Percentiles rank a stretch among this genome's conserved stretches.
These are phyloP conservation scores for Raddia guianensis DNA, from an alignment of 176 grass and related monocot genomes.

Conservation along the genomic window DNA sequence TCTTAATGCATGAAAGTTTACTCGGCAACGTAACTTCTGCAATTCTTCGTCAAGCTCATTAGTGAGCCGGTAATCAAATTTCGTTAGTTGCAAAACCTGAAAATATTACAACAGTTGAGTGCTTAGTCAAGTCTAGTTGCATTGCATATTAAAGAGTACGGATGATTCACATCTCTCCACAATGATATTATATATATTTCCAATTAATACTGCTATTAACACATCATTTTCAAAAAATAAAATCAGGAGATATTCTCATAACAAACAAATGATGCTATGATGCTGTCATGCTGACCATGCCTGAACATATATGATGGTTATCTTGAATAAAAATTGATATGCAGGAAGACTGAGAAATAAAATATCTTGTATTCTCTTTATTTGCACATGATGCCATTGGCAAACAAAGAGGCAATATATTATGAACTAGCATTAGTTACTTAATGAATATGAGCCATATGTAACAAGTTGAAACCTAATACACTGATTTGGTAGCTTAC, in stretches of 20 bases:
- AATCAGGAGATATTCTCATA: slow-evolving; percentile 12
- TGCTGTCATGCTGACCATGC: slow-evolving; percentile 5
- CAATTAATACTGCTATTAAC: not conserved
- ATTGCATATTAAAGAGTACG: slow-evolving; percentile 9
- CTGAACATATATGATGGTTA: not conserved
- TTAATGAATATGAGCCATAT: not conserved
- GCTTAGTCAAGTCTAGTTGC: not conserved
- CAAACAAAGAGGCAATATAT: slow-evolving; percentile 19
- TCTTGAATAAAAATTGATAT: slow-evolving; percentile 16
- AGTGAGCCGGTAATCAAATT: slow-evolving; percentile 95
- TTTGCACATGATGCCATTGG: not conserved
- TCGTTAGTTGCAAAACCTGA: slow-evolving; percentile 93
- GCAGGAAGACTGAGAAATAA: not conserved
- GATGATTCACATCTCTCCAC: not conserved
- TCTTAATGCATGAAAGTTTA: slow-evolving; percentile 91
- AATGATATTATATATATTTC: not conserved
- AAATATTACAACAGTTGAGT: slow-evolving; percentile 34
- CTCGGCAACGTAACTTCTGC: slow-evolving; percentile 85
- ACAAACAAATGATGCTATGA: not conserved
- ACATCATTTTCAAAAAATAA: not conserved
- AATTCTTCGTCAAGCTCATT: slow-evolving; percentile 77
- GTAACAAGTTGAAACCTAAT: slow-evolving; percentile 19
- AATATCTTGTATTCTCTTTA: not conserved
- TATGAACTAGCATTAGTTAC: not conserved
- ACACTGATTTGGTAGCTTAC: slow-evolving; percentile 41